A percentile compares a stretch with the other conserved stretches of the same genome.
These are phyloP conservation scores for Xanthoceras sorbifolium DNA, from an alignment of 345 rosid genomes.

Conservation along the genomic window DNA sequence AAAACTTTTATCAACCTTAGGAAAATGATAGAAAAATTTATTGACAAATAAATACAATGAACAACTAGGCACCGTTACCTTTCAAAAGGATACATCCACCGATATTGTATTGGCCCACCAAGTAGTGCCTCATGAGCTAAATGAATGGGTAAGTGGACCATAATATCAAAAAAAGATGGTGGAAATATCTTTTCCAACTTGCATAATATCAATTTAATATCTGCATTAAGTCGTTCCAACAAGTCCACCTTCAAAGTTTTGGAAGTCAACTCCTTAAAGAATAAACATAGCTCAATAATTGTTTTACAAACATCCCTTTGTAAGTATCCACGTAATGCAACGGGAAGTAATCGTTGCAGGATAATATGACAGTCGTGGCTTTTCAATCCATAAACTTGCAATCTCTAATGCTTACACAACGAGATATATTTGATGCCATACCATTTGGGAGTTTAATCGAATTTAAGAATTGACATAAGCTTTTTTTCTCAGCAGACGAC, in stretches of 20 bases:
- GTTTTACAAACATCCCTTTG: background rate
- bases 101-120: background rate
- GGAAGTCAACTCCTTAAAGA: background rate
- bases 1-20: background rate
- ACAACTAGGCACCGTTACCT: background rate
- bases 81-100: constrained; percentile 14
- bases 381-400: too few species aligned
- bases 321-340: background rate
- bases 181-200: background rate
- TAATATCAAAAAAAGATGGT: background rate
- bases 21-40: too few species aligned
- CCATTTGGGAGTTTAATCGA: background rate
- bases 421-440: background rate
- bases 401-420: background rate
- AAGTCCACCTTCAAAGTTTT: background rate
- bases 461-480: background rate
- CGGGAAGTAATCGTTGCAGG: background rate
- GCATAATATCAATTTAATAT: background rate
- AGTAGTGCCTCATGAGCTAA: background rate
- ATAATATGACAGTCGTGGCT: background rate
- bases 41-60: background rate
- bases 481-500: background rate
- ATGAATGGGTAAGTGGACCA: background rate
- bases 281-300: background rate
- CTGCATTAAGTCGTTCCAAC: background rate